Evolutionary conservation across 2,329 filamentous ascomycete genomes (phyloP).

Genomic region (Paraconiothyrium sp.): DNA sequence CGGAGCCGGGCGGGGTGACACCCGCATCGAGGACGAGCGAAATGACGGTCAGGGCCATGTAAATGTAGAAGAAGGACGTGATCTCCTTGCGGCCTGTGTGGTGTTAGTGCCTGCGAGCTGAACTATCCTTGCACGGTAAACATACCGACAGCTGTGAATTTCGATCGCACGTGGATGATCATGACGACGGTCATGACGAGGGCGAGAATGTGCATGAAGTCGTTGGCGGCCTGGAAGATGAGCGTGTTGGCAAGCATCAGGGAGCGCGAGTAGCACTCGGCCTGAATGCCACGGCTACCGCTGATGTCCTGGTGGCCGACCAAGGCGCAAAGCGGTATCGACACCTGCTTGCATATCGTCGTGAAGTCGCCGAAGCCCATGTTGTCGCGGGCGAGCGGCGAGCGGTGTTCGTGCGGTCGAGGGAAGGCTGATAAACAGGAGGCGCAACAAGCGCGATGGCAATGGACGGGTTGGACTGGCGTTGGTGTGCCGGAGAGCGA

Average conservation of each 20-base stretch:
- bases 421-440: slow-evolving; percentile 21
- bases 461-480: slow-evolving; percentile 8
- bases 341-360: slow-evolving; percentile 82
- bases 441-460: slow-evolving; percentile 14
- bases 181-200: slow-evolving; percentile 95
- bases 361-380: slow-evolving; percentile 95
- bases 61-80: slow-evolving; percentile 96
- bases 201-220: slow-evolving; percentile 90
- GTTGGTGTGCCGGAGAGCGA: slow-evolving; percentile 15
- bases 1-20: slow-evolving; percentile 83
- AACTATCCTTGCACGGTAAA: slow-evolving; percentile 19
- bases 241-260: slow-evolving; percentile 98
- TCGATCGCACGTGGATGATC: slow-evolving; percentile 95
- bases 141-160: slow-evolving; percentile 97
- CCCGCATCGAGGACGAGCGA: slow-evolving; percentile 93
- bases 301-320: slow-evolving; percentile 79
- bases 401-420: slow-evolving; percentile 16
- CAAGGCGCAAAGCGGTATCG: slow-evolving; percentile 86
- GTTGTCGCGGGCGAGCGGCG: slow-evolving; percentile 20
- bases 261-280: slow-evolving; percentile 91
- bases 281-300: slow-evolving; percentile 79
- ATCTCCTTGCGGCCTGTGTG: slow-evolving; percentile 71
- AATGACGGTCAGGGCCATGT: slow-evolving; percentile 86
- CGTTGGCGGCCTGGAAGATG: slow-evolving; percentile 93
- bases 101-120: slow-evolving; percentile 26